Base-by-base conservation (phyloP, 2,329 filamentous ascomycete species). In the Alternaria novae-zelandiae region DNA sequence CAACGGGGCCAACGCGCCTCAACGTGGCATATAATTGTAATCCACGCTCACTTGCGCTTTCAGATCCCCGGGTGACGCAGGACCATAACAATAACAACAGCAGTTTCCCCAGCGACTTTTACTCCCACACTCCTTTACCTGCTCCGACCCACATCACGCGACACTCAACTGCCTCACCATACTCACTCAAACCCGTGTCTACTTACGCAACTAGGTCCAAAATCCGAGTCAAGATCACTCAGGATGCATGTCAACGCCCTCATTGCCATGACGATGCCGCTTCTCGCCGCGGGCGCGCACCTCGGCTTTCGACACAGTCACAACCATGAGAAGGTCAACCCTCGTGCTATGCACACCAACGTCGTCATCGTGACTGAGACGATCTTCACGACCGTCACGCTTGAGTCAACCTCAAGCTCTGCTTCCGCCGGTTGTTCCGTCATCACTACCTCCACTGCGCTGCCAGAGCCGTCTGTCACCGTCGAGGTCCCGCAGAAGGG, bases 311-410 rank as follows among this genome's bases (percentile, higher is more conserved):
- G 20, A 1, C 54, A 64, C 20, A 8, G 20, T 25, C 59, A 66
- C 32, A 6, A 26, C 4, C 57, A 58, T 54, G 55, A 41, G n/a
- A 30, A 50, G 17, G 12, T 26, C 12, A n/a, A 62, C 15, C 47
- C 25, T 32, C 61, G 61, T 12, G 57, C 32, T 3, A 25, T 67
- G 12, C 41, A 46, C 15, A 58, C 61, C 1, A 17, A 63, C 15
- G 36, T 65, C 0, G 56, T 70, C 3, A 55, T 61, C n/a, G 56
- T 70, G 21, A 70, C 64, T 4, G 46, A 70, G 15, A 68, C 61
- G 0, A 32, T 66, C 4, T 46, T 54, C 21, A 43, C 17, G 6
- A 69, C 64, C 3, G 55, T 70, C 21, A 67, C 65, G 0, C 21
- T 61, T 2, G 51, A 26, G 1, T 36, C 46, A 2, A 6, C 45